Base-by-base conservation (phyloP, 768 basidiomycete species). In the Calocybe indica region DNA sequence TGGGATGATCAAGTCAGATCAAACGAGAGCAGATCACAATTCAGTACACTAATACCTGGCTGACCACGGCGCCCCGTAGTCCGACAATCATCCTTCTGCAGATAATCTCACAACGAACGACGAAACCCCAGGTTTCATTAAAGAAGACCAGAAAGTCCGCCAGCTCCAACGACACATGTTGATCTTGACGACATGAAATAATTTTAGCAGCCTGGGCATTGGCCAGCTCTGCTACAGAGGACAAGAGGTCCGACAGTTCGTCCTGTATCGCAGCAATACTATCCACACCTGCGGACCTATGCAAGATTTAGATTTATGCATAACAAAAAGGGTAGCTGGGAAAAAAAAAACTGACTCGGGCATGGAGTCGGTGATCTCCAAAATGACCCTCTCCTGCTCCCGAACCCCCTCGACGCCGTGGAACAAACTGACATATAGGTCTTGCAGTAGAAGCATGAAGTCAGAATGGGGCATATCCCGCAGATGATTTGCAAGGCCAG, bases 41-140 rank as follows among this genome's bases (percentile, higher is more conserved):
- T 22, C 22, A 43, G 22, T 15, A 12, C 6, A 59, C 66, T 37
- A 11, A 22, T 22, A 88, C 88, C 75, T 95, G 94, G 45, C 82
- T 75, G 38, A 94, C 82, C 43, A 92, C 78, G 2, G 82, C 87
- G 5, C 93, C 94, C 49, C 96, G 72, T 31, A 98, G 70, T 5
- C 91, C 87, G 47, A 97, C 90, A 49, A 97, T 93, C 92, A 98
- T 97, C 54, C 85, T 74, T 46, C 83, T 76, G 53, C 87, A 90
- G 29, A 96, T 71, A 29, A 83, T 79, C 62, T 99, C 95, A 58
- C 89, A 92, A 53, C 74, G 75, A 22, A 96, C 77, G 7, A 98
- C 92, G 55, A 98, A 98, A 22, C 75, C 66, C 95, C 95, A 97
- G 1, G 88, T 83, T 55, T 80, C 76, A 46, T 85, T 83, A 72